Evolutionary conservation across 352 stramenopile genomes (phyloP).

Genomic region (Globisporangium abappressorium): DNA sequence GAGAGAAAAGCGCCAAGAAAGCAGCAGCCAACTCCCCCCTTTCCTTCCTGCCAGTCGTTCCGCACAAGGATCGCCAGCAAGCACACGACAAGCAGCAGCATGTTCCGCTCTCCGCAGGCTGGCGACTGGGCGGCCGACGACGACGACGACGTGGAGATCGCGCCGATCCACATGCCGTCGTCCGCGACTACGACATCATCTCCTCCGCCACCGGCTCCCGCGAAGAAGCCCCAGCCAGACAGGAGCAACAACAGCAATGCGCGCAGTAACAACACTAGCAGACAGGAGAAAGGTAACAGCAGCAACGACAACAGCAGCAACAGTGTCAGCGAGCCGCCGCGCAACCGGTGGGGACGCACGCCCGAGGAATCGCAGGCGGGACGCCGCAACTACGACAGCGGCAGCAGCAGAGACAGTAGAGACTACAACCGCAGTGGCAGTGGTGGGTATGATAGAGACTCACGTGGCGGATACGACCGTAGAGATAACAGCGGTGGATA

Average conservation of each 20-base stretch:
- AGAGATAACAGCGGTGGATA: constrained; percentile 8
- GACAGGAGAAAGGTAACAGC: constrained; percentile 6
- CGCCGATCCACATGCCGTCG: constrained; percentile 6
- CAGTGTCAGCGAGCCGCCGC: neutral
- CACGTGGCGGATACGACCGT: constrained; percentile 7
- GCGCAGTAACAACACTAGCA: constrained; percentile 11
- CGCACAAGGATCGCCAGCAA: neutral
- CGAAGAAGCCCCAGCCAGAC: constrained; percentile 17
- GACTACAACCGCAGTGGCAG: constrained; percentile 10
- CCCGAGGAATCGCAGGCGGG: constrained; percentile 13
- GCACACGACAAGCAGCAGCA: constrained; percentile 14
- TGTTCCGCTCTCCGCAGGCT: constrained; percentile 70
- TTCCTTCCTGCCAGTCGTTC: neutral
- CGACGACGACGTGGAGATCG: constrained; percentile 63
- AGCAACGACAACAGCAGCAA: neutral
- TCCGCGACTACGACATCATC: constrained; percentile 12
- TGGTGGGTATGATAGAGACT: constrained; percentile 1
- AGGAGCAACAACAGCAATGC: constrained; percentile 4
- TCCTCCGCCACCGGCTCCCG: constrained; percentile 1
- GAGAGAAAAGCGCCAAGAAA: neutral
- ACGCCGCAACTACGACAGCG: constrained; percentile 22
- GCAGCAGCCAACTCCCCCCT: neutral
- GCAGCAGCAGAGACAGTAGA: constrained; percentile 14
- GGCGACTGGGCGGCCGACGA: constrained; percentile 79
- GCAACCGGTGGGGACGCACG: constrained; percentile 16